phyloP scores from a whole-genome alignment of 2,329 filamentous ascomycete genomes.

The Trichoderma hamatum region DNA sequence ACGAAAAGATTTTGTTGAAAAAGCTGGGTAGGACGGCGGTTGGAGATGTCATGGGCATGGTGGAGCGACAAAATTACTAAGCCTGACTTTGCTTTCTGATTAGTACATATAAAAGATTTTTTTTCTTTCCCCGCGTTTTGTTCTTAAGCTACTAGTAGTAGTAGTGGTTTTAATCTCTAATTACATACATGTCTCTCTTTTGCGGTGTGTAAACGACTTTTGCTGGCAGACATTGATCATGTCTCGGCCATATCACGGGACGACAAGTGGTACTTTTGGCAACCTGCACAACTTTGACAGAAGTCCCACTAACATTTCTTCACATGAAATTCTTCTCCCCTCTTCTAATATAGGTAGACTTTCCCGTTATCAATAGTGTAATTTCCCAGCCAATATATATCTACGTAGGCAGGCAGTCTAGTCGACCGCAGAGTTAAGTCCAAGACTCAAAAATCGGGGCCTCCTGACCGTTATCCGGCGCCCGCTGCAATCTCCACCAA shows the following conservation, averaged over 20 bases:
- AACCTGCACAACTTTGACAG: not conserved
- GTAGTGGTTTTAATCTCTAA: not conserved
- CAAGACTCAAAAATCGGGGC: no score
- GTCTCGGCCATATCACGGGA: not conserved
- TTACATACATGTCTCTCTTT: not conserved
- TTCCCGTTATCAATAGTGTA: no score
- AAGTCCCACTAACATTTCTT: not conserved
- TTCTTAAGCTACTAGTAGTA: not conserved
- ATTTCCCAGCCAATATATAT: no score
- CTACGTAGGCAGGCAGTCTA: no score
- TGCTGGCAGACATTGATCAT: not conserved
- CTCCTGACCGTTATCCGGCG: not conserved
- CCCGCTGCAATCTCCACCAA: not conserved
- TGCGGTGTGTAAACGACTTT: not conserved
- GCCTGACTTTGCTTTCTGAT: not conserved
- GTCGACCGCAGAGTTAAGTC: no score
- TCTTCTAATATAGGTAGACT: no score
- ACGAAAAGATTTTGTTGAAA: constrained; percentile 83
- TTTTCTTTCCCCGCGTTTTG: not conserved
- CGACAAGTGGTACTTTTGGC: not conserved
- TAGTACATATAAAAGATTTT: not conserved
- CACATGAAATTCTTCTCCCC: no score
- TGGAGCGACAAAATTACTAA: constrained; percentile 42
- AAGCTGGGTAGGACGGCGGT: constrained; percentile 82
- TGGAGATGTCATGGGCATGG: constrained; percentile 56